Evolutionary conservation across 345 rosid genomes (phyloP).

Genomic region (Eucalyptus polyanthemos): DNA sequence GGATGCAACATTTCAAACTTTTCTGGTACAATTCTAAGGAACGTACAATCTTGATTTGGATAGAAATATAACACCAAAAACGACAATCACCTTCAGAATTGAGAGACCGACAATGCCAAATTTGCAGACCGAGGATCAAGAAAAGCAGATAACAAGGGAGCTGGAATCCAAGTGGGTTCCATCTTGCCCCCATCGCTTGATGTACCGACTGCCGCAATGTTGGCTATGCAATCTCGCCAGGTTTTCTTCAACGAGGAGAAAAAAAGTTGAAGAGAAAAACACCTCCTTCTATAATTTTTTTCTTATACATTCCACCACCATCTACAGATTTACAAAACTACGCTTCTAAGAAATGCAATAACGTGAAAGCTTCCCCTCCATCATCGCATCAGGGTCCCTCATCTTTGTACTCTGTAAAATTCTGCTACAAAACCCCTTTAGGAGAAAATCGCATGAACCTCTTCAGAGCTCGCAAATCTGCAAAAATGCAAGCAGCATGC

Average conservation of each 20-base stretch:
- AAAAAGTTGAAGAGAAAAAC: not conserved
- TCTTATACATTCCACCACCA: not conserved
- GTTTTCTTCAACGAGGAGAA: slow-evolving; percentile 7
- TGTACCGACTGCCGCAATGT: slow-evolving; percentile 21
- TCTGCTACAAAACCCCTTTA: slow-evolving; percentile 15
- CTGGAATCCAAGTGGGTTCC: slow-evolving; percentile 56
- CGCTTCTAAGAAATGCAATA: slow-evolving; percentile 17
- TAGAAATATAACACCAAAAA: not conserved
- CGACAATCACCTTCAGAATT: slow-evolving; percentile 43
- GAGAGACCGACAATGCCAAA: slow-evolving; percentile 37
- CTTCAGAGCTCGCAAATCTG: slow-evolving; percentile 14
- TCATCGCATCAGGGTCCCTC: slow-evolving; percentile 52
- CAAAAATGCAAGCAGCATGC: not conserved
- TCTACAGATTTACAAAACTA: not conserved
- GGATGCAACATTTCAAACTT: not conserved
- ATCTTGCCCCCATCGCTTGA: slow-evolving; percentile 65
- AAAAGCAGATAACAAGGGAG: slow-evolving; percentile 35
- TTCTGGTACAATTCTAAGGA: not conserved
- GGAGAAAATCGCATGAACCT: slow-evolving; percentile 3
- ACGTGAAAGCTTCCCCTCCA: not conserved
- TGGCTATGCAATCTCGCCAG: slow-evolving; percentile 64
- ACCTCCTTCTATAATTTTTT: slow-evolving; percentile 2
- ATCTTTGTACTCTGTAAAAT: slow-evolving; percentile 7
- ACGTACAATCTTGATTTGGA: not conserved
- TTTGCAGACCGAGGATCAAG: slow-evolving; percentile 19